Base-by-base conservation (phyloP, 2,329 filamentous ascomycete genomes). In the Shiraia sp. region DNA sequence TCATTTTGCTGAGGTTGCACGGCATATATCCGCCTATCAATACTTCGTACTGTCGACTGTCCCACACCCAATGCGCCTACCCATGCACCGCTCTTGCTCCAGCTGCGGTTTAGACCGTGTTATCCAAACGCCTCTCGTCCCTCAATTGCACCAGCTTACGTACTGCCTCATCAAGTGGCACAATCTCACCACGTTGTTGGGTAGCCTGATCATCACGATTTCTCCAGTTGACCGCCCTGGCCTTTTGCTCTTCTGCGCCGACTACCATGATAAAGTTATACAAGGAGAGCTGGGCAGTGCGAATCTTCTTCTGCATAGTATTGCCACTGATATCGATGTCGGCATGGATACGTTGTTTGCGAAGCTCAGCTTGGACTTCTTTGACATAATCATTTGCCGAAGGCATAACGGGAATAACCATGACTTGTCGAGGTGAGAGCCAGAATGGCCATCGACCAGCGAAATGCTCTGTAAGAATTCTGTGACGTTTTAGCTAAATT, bases 371-470 rank as follows among this genome's bases (percentile, higher is more conserved):
- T 61, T 87, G 82, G 6, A 92, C 82, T 69, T 92, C 87, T 76
- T 67, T 65, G 50, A 87, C 87, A 68, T 93, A 90, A 63, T 85
- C 83, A 59, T 83, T 79, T 57, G 79, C 85, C 32, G 80, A 78
- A 36, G 85, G 84, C 72, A 87, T 87, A 47, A 90, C 87, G 7
- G 88, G 88, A 48, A 91, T 84, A 51, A 93, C 81, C 56, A 87
- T 77, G 51, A 93, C 82, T 71, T 93, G 88, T 36, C 88, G 81
- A n/a, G 88, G 88, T 56, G 84, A 88, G 49, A 93, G 75, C 88
- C 88, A 93, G 78, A 92, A 90, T 1, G 88, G 88, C 88, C 88
- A 93, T 74, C 90, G 90, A 58, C 88, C 88, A 40, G 79, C 88
- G 66, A 90, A 92, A 71, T 92, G 88, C 76, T 93, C 88, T 32